Percentiles rank a stretch among this genome's conserved stretches.
Evolutionary conservation across 345 rosid species (phyloP).

Genomic region (Citrus australasica): DNA sequence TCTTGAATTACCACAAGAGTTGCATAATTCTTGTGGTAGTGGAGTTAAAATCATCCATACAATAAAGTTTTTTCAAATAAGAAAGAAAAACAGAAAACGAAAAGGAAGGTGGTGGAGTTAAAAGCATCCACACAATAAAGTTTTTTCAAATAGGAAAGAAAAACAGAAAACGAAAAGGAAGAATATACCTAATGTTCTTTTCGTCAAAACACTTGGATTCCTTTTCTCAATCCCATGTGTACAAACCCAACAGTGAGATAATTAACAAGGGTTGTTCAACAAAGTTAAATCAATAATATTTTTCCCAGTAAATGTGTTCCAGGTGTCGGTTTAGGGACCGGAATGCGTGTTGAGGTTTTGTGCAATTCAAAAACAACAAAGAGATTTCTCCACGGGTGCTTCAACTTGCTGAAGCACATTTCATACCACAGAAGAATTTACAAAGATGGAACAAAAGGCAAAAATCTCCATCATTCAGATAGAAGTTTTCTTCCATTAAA

Average conservation of each 20-base stretch:
- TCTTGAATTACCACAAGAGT: background rate
- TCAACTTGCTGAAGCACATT: background rate
- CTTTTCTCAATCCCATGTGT: background rate
- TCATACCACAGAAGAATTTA: slow-evolving; percentile 16
- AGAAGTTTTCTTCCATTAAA: slow-evolving; percentile 3
- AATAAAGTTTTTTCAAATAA: no score
- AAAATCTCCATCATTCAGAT: slow-evolving; percentile 4
- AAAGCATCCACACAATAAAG: no score
- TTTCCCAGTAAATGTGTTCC: background rate
- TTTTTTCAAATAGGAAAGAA: no score
- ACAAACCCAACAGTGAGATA: background rate
- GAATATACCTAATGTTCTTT: background rate
- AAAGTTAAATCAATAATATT: background rate
- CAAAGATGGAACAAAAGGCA: background rate
- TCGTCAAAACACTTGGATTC: background rate
- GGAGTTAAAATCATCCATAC: no score
- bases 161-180: background rate
- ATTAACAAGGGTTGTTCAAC: background rate
- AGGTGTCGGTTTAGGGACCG: background rate
- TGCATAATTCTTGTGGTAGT: background rate
- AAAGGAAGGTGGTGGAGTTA: background rate
- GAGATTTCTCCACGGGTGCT: background rate
- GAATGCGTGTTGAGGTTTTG: background rate
- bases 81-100: no score
- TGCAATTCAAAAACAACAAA: background rate